Evolutionary conservation across 495 filamentous ascomycete species (phyloP).

Genomic region (Daldinia decipiens): DNA sequence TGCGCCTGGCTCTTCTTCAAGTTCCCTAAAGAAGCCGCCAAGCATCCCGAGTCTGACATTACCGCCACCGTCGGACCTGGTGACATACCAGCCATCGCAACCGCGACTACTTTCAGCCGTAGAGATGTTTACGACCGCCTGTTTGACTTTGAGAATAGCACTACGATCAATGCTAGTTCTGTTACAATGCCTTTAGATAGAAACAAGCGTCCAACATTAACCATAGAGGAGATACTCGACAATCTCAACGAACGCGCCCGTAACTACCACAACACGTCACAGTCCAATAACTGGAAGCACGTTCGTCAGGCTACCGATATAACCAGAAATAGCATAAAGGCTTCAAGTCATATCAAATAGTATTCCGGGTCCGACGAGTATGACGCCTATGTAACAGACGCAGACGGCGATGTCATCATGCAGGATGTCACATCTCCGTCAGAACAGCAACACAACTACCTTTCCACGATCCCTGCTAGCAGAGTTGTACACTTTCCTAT

Average conservation of each 20-base stretch:
- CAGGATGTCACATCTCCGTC: constrained; percentile 11
- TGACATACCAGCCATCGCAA: neutral
- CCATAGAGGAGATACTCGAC: constrained; percentile 20
- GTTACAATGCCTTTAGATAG: neutral
- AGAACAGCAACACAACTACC: neutral
- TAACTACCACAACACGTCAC: neutral
- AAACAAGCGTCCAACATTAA: neutral
- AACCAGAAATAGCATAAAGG: neutral
- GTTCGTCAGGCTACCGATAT: neutral
- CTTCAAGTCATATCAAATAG: constrained; percentile 18
- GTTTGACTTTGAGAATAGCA: neutral
- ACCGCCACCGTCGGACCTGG: constrained; percentile 11
- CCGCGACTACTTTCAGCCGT: neutral
- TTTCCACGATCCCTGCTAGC: neutral
- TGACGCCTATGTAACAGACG: neutral
- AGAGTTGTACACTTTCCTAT: constrained; percentile 29
- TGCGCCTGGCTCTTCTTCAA: constrained; percentile 42
- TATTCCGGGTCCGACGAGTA: constrained; percentile 19
- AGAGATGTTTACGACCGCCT: neutral
- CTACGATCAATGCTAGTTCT: neutral
- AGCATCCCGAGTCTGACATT: constrained; percentile 30
- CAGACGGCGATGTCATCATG: constrained; percentile 36
- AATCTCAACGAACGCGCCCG: constrained; percentile 10
- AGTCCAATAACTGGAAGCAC: neutral
- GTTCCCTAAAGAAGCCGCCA: constrained; percentile 32